phyloP scores from a whole-genome alignment of 768 basidiomycete genomes.

The Lentinula boryana region DNA sequence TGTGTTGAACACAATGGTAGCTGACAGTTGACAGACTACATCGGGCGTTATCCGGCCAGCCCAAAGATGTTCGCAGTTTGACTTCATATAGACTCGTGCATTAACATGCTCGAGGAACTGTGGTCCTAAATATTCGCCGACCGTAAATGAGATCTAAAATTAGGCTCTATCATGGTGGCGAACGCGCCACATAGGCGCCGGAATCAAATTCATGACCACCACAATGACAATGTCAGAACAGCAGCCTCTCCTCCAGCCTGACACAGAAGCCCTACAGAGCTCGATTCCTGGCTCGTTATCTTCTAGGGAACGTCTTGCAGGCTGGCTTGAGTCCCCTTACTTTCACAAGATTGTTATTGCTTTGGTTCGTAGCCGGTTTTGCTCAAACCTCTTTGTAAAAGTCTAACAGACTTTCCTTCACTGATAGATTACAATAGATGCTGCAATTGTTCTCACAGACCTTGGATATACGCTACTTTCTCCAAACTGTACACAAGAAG shows the following conservation, averaged over 20 bases:
- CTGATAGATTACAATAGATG: conserved; percentile 55
- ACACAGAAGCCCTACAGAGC: conserved; percentile 9
- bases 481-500: conserved; percentile 35
- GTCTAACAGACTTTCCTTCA: neutral
- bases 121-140: too few relatives aligned
- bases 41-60: neutral
- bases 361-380: conserved; percentile 37
- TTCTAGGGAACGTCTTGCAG: conserved; percentile 31
- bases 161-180: too few relatives aligned
- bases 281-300: conserved; percentile 8
- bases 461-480: conserved; percentile 61
- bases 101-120: too few relatives aligned
- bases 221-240: conserved; percentile 32
- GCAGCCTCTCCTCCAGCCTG: conserved; percentile 35
- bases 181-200: neutral
- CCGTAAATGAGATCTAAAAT: too few relatives aligned
- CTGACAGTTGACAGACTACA: neutral
- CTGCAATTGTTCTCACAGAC: conserved; percentile 65
- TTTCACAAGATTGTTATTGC: conserved; percentile 55
- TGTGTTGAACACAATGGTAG: neutral
- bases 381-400: neutral
- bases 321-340: conserved; percentile 42
- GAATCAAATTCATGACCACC: neutral
- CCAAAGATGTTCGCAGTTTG: neutral
- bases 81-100: too few relatives aligned